Evolutionary conservation across 345 rosid species (phyloP).

Genomic region (Gossypium ekmanianum): DNA sequence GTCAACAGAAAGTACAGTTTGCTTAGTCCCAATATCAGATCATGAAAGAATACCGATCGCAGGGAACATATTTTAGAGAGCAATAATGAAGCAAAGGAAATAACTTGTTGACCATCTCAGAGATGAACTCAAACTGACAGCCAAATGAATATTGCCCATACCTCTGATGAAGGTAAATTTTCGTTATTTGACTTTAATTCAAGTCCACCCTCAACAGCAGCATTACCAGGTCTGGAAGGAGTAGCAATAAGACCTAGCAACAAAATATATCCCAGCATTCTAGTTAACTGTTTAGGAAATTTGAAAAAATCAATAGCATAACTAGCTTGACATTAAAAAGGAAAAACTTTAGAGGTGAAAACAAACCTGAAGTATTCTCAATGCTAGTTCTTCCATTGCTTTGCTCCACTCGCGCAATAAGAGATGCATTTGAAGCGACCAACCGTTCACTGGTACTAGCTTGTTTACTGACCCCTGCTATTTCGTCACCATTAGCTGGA

Average conservation of each 20-base stretch:
- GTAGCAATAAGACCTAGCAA: conserved; percentile 53
- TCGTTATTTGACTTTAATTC: conserved; percentile 53
- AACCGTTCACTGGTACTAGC: conserved; percentile 35
- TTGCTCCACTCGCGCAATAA: conserved; percentile 35
- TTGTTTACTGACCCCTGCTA: conserved; percentile 37
- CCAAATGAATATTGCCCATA: conserved; percentile 23
- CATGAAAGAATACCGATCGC: background rate
- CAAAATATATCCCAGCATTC: conserved; percentile 28
- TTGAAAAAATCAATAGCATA: conserved; percentile 5
- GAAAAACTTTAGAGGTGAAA: conserved; percentile 12
- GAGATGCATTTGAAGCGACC: conserved; percentile 30
- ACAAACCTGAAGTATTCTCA: conserved; percentile 49
- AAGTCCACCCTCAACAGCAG: conserved; percentile 40
- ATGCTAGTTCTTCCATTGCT: conserved; percentile 49
- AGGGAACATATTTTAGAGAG: background rate
- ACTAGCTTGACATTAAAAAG: background rate
- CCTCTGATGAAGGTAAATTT: conserved; percentile 56
- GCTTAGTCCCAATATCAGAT: background rate
- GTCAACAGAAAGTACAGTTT: background rate
- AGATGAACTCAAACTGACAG: background rate
- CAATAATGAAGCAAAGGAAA: background rate
- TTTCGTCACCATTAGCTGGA: conserved; percentile 50
- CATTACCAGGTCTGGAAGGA: conserved; percentile 48
- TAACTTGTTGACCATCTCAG: background rate
- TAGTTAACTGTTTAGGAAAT: conserved; percentile 17